Base-by-base conservation (phyloP, 2,329 filamentous ascomycete genomes). In the Xylaria sp. region DNA sequence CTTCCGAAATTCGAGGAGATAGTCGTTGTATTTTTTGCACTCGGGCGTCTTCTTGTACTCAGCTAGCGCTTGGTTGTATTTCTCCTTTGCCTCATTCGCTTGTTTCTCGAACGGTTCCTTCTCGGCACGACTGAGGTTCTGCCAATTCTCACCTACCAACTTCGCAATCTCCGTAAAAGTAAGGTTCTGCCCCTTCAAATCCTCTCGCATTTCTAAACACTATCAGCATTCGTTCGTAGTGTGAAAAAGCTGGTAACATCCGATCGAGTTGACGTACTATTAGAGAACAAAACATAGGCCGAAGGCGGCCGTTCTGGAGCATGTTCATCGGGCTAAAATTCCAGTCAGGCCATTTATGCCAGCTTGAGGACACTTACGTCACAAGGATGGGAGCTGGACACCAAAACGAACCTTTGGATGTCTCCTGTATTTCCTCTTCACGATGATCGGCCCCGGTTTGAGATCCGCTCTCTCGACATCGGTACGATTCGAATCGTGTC, bases 81-180 rank as follows among this genome's bases (percentile, higher is more conserved):
- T 91, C 73, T 94, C 92, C 80, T 95, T 95, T 31, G 91, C 90
- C 18, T 86, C 80, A 68, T 90, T 90, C 28, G 92, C 92, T 76
- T 92, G 89, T 48, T 86, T 86, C 78, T 95, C 92, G 73, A 88
- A 95, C 0, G 86, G 85, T 76, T 94, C 92, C 75, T 92, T 92
- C 73, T 92, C 90, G 0, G 83, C 80, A 0, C 88, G 84, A 1
- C 88, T 84, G 9, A 95, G 81, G 62, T 88, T 90, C 77, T 95
- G 92, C 92, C 92, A 95, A 76, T 92, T 89, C 76, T 95, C 92
- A 7, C 92, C 92, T 0, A 94, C 92, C 0, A 94, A 82, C 76
- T 94, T 94, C 12, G 92, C 92, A 71, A 95, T 94, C 75, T 94
- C 92, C 1, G 92, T 94, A 75, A 96, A 96, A 0, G 90, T 92